Percentiles rank a stretch among this genome's conserved stretches.
These are phyloP conservation scores for Avena insularis DNA, from an alignment of 176 grass and related monocot genomes.

Conservation along the genomic window DNA sequence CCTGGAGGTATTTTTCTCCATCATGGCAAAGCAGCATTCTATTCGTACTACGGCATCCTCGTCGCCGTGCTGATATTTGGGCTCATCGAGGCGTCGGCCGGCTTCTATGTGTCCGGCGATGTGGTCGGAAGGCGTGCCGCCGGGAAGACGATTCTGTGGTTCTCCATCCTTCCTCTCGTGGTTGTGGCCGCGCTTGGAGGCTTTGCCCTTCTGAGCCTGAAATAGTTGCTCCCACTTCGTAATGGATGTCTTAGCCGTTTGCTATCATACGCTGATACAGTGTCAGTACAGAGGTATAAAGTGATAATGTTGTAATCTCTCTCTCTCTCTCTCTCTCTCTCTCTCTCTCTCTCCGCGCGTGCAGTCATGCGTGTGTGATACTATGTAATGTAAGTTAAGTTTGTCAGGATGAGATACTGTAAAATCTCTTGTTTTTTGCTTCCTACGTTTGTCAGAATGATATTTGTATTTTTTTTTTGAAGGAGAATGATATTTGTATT, in stretches of 20 bases:
- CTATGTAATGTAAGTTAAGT: too few relatives aligned
- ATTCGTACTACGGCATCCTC: constrained; percentile 26
- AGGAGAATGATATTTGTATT: background rate
- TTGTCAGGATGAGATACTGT: too few relatives aligned
- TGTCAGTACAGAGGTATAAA: too few relatives aligned
- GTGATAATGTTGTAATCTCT: background rate
- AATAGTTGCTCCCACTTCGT: background rate
- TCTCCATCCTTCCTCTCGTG: background rate
- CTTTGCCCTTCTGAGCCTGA: background rate
- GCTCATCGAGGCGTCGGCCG: background rate
- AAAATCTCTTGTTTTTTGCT: background rate
- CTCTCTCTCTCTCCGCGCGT: background rate
- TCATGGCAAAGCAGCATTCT: background rate
- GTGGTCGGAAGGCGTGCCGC: background rate
- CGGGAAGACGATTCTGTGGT: background rate
- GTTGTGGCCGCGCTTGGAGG: background rate
- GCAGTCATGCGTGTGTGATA: background rate
- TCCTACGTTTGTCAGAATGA: background rate
- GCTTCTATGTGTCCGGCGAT: constrained; percentile 18
- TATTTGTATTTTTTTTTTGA: too few relatives aligned
- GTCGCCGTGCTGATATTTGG: background rate
- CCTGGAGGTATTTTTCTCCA: constrained; percentile 25
- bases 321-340: too few relatives aligned
- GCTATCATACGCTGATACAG: background rate
- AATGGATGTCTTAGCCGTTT: background rate